phyloP scores from a whole-genome alignment of 2,329 filamentous ascomycete species.

The Mycocentrospora acerina region DNA sequence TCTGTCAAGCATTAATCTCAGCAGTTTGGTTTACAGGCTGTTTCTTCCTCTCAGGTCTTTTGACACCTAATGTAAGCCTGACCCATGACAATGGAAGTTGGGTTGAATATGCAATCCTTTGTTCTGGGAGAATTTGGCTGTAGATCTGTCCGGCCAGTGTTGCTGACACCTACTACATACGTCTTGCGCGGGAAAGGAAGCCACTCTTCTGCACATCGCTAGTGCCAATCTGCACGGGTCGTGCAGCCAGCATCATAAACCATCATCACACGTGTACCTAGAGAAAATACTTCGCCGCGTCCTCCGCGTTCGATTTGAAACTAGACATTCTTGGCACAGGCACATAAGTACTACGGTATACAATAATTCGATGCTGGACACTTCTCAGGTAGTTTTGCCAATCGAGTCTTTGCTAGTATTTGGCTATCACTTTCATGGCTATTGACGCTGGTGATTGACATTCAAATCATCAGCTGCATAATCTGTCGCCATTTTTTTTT shows the following conservation, averaged over 20 bases:
- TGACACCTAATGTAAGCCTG: neutral
- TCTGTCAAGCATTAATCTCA: no score
- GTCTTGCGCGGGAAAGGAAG: no score
- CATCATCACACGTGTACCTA: conserved; percentile 12
- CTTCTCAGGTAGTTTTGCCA: no score
- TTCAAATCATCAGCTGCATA: no score
- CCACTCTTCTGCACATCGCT: conserved; percentile 7
- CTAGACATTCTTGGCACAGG: no score
- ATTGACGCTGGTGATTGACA: no score
- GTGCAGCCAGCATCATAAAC: conserved; percentile 10
- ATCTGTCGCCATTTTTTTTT: no score
- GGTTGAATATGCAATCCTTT: conserved; percentile 2
- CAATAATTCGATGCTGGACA: no score
- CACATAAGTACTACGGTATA: no score
- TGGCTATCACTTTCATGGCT: no score
- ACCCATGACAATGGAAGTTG: neutral
- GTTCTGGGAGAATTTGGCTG: conserved; percentile 3
- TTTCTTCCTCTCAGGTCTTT: neutral
- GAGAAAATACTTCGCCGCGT: conserved; percentile 16
- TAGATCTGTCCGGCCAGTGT: conserved; percentile 5
- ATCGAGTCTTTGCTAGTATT: no score
- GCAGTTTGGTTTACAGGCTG: neutral
- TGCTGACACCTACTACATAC: conserved; percentile 15
- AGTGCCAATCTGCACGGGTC: conserved; percentile 7
- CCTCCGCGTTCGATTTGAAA: no score